These are phyloP conservation scores for Lophiotrema nucula DNA, from an alignment of 495 filamentous ascomycete species.

Conservation along the genomic window DNA sequence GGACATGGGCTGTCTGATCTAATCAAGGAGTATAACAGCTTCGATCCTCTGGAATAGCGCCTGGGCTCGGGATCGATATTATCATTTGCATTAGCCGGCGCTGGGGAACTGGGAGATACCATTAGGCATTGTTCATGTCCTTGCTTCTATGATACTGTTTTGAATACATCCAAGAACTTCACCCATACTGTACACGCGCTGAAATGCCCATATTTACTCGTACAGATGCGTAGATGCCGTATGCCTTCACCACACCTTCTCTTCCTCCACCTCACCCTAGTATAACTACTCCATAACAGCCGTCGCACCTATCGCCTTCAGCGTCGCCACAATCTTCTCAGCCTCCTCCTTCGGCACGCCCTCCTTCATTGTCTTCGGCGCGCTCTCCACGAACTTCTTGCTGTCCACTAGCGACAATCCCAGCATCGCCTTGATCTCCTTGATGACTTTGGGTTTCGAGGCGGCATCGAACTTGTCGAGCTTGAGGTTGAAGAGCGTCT, in stretches of 20 bases:
- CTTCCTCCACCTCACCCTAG: background rate
- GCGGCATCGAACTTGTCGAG: slow-evolving; percentile 81
- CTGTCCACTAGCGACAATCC: slow-evolving; percentile 96
- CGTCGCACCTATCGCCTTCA: slow-evolving; percentile 89
- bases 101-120: slow-evolving; percentile 16
- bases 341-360: slow-evolving; percentile 96
- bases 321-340: slow-evolving; percentile 92
- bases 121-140: background rate
- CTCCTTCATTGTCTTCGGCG: slow-evolving; percentile 98
- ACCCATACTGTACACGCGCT: slow-evolving; percentile 24
- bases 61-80: too few species aligned
- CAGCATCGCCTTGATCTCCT: slow-evolving; percentile 96
- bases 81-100: background rate
- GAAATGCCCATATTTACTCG: background rate
- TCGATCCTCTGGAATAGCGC: too few species aligned
- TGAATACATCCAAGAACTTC: slow-evolving; percentile 21
- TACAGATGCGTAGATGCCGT: background rate
- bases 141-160: slow-evolving; percentile 6
- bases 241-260: background rate
- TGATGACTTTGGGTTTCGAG: slow-evolving; percentile 97
- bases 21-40: too few species aligned
- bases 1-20: too few species aligned
- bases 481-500: slow-evolving; percentile 96
- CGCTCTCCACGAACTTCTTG: slow-evolving; percentile 99
- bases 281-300: slow-evolving; percentile 76